phyloP scores from a whole-genome alignment of 441 rosid species.

The Adansonia gregorii region DNA sequence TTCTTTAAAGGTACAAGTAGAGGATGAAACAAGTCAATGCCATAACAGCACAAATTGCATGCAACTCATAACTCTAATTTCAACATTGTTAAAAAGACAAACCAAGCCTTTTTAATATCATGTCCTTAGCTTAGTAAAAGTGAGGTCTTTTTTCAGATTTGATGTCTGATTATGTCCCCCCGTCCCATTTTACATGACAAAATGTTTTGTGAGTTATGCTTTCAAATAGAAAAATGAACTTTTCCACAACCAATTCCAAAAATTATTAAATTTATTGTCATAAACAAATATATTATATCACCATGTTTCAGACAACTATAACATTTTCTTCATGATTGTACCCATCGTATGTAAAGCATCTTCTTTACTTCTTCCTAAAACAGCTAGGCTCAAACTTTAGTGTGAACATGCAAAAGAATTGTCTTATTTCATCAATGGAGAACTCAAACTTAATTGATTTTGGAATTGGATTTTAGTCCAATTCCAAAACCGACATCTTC shows the following conservation, averaged over 20 bases:
- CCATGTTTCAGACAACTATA: not conserved
- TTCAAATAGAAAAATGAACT: not conserved
- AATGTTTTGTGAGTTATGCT: not conserved
- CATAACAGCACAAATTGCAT: not conserved
- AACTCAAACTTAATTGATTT: not conserved
- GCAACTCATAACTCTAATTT: not conserved
- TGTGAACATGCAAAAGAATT: too few species aligned
- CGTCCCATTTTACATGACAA: not conserved
- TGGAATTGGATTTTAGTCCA: not conserved
- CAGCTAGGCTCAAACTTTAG: too few species aligned
- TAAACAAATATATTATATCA: not conserved
- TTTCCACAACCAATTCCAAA: not conserved
- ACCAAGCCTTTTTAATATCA: not conserved
- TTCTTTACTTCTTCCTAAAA: not conserved
- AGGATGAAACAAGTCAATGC: not conserved
- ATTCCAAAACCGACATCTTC: not conserved
- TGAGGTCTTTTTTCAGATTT: not conserved
- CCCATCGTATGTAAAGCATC: not conserved
- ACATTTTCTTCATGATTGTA: constrained; percentile 2
- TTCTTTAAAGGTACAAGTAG: not conserved
- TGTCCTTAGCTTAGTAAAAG: not conserved
- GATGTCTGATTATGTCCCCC: not conserved
- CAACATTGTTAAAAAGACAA: not conserved
- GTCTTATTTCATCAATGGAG: not conserved
- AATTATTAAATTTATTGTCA: not conserved